Percentiles rank a stretch among this genome's conserved stretches.
Evolutionary conservation across 2,329 filamentous ascomycete genomes (phyloP).

Genomic region (Cladosporium sp.): DNA sequence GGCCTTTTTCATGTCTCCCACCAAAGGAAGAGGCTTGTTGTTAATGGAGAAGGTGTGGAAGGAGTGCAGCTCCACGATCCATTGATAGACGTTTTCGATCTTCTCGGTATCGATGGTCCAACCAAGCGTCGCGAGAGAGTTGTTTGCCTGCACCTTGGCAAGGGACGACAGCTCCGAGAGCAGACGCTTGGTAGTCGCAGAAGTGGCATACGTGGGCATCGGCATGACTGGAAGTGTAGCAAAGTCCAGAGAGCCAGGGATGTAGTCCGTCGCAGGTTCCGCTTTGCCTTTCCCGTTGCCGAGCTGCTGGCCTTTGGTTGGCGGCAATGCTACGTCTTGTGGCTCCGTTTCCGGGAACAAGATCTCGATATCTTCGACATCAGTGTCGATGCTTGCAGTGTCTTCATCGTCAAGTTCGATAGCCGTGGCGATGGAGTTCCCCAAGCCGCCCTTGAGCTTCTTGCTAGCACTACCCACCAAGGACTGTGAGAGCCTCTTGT

Average conservation of each 20-base stretch:
- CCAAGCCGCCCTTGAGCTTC: slow-evolving; percentile 24
- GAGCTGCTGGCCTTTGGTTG: not conserved
- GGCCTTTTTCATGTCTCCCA: slow-evolving; percentile 65
- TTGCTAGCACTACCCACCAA: slow-evolving; percentile 11
- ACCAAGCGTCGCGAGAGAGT: slow-evolving; percentile 63
- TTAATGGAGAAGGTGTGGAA: slow-evolving; percentile 47
- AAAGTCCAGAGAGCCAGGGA: slow-evolving; percentile 62
- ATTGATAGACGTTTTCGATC: slow-evolving; percentile 76
- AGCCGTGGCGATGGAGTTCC: slow-evolving; percentile 31
- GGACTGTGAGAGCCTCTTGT: not conserved
- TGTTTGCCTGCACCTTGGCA: slow-evolving; percentile 59
- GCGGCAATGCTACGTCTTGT: not conserved
- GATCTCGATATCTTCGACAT: slow-evolving; percentile 45
- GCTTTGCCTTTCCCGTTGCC: not conserved
- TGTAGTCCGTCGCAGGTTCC: slow-evolving; percentile 49
- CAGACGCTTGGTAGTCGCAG: slow-evolving; percentile 57
- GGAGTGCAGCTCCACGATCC: slow-evolving; percentile 85
- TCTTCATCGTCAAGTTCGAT: slow-evolving; percentile 35
- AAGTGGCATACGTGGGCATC: slow-evolving; percentile 62
- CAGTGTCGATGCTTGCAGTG: slow-evolving; percentile 45
- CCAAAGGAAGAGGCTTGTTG: slow-evolving; percentile 56
- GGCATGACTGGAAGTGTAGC: slow-evolving; percentile 60
- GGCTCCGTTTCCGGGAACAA: slow-evolving; percentile 29
- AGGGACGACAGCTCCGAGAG: slow-evolving; percentile 62
- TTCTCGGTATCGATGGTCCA: slow-evolving; percentile 73